Percentiles rank a stretch among this genome's conserved stretches.
Conservation (phyloP, 208 protist genomes). For the Wallacemonas sp. region DNA sequence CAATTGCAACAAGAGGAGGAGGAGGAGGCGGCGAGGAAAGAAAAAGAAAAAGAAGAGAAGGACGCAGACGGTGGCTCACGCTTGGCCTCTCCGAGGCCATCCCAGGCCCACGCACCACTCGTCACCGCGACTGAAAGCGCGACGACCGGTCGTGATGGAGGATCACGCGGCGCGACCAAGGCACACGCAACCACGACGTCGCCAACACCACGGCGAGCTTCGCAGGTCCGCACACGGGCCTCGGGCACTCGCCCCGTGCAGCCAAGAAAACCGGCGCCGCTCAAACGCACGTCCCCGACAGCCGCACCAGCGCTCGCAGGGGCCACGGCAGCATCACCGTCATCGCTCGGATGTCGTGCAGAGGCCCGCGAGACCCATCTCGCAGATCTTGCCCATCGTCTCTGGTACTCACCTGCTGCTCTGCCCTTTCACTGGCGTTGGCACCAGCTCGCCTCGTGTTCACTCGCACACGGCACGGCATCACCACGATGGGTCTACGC, state of each 20-base stretch:
- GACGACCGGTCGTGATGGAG: no score
- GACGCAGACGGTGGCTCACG: no score
- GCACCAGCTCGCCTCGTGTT: neutral
- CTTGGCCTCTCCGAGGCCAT: no score
- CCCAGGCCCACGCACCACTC: no score
- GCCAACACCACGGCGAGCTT: neutral
- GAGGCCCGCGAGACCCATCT: neutral
- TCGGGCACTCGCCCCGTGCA: no score
- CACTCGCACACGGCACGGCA: neutral
- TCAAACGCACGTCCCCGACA: no score
- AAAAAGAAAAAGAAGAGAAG: neutral
- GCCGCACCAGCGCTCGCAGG: no score
- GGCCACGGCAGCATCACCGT: no score
- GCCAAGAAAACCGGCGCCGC: no score
- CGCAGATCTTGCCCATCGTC: neutral
- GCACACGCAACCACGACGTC: neutral
- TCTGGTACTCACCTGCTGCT: slow-evolving; percentile 2
- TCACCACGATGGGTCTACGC: neutral
- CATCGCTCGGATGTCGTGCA: no score
- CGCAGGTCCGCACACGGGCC: no score
- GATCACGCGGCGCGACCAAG: neutral
- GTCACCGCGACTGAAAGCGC: no score
- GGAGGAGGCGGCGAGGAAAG: neutral
- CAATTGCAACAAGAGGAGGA: neutral
- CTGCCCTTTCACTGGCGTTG: slow-evolving; percentile 7